Evolutionary conservation across 495 filamentous ascomycete genomes (phyloP).

Genomic region (Neurospora sp.): DNA sequence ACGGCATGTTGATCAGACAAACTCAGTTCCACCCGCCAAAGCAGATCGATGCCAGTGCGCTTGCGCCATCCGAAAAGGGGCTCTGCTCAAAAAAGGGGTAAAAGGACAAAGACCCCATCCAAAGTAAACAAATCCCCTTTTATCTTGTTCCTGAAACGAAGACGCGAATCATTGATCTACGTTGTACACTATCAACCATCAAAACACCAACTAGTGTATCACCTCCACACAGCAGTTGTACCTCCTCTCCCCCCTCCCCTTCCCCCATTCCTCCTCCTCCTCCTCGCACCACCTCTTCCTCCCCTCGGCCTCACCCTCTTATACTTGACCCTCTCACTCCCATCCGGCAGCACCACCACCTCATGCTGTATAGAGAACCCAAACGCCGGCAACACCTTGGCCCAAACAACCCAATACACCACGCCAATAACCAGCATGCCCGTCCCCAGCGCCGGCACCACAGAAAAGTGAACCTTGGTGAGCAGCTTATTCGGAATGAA

Average conservation of each 20-base stretch:
- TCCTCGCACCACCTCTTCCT: background rate
- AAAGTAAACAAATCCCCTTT: background rate
- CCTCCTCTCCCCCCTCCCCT: conserved; percentile 8
- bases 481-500: conserved; percentile 31
- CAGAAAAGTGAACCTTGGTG: conserved; percentile 25
- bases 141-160: background rate
- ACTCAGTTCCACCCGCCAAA: background rate
- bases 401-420: conserved; percentile 37
- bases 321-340: conserved; percentile 29
- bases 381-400: conserved; percentile 29
- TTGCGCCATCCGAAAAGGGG: background rate
- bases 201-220: background rate
- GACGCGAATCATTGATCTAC: background rate
- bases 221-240: conserved; percentile 16
- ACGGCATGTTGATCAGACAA: background rate
- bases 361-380: conserved; percentile 31
- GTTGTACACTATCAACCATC: background rate
- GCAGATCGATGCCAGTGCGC: background rate
- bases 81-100: background rate
- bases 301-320: conserved; percentile 22
- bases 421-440: conserved; percentile 31
- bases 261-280: background rate
- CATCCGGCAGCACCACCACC: conserved; percentile 29
- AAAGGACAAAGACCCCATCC: background rate
- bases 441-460: conserved; percentile 35